These are phyloP conservation scores for Aquilaria malaccensis DNA, from an alignment of 345 rosid genomes.

Conservation along the genomic window DNA sequence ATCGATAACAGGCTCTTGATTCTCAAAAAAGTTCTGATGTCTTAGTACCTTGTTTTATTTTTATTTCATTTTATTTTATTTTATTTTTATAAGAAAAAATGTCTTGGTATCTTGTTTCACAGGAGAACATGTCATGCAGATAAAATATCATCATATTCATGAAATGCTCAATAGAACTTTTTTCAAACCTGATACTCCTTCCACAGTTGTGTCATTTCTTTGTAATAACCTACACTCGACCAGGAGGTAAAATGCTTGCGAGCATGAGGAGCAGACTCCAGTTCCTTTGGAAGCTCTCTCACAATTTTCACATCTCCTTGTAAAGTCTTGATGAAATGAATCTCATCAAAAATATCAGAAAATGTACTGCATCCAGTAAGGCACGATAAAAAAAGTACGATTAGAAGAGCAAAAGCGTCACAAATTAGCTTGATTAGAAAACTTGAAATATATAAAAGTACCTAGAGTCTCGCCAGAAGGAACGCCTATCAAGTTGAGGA, in stretches of 20 bases:
- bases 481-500: conserved; percentile 81
- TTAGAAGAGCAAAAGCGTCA: neutral
- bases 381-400: conserved; percentile 12
- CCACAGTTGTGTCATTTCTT: conserved; percentile 74
- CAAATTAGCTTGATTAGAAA: neutral
- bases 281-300: conserved; percentile 62
- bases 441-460: conserved; percentile 16
- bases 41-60: neutral
- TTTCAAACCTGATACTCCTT: conserved; percentile 48
- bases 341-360: conserved; percentile 77
- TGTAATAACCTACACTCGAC: conserved; percentile 72
- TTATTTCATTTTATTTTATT: neutral
- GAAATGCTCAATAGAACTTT: neutral
- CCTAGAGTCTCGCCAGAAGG: conserved; percentile 97
- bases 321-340: conserved; percentile 56
- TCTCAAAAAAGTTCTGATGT: neutral
- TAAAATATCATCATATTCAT: too few species aligned
- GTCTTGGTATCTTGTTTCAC: too few species aligned
- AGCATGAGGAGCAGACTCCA: conserved; percentile 68
- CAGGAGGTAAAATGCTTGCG: conserved; percentile 90
- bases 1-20: neutral
- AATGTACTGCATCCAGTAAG: conserved; percentile 42
- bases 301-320: conserved; percentile 62
- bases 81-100: neutral
- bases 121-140: too few species aligned